These are phyloP conservation scores for Salix brachista DNA, from an alignment of 345 rosid species.

Conservation along the genomic window DNA sequence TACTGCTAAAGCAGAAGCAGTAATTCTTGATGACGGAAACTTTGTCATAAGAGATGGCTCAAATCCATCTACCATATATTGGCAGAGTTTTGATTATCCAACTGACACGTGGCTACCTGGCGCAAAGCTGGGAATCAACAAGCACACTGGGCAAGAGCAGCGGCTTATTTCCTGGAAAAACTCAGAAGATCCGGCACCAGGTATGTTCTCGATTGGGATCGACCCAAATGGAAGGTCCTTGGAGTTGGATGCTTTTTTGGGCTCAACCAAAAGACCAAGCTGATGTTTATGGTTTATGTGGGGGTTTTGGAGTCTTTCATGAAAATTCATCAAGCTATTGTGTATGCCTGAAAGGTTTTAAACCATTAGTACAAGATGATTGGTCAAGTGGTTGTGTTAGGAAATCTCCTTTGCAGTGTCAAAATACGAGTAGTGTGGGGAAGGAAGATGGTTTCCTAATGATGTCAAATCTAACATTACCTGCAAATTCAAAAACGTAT, in stretches of 20 bases:
- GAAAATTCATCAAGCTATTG: neutral
- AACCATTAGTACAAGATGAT: neutral
- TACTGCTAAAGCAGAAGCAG: no score
- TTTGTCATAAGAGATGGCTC: no score
- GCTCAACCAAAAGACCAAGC: slow-evolving; percentile 10
- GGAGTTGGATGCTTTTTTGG: slow-evolving; percentile 26
- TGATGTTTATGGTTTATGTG: slow-evolving; percentile 22
- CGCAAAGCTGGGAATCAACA: no score
- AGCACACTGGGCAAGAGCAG: no score
- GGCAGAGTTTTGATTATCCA: no score
- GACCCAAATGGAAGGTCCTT: neutral
- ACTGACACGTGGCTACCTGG: no score
- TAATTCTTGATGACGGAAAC: no score
- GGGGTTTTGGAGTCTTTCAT: slow-evolving; percentile 17
- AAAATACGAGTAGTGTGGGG: neutral
- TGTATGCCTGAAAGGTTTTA: slow-evolving; percentile 10
- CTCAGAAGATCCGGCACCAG: no score
- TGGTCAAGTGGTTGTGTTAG: slow-evolving; percentile 24
- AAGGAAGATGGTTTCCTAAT: slow-evolving; percentile 9
- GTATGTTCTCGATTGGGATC: no score
- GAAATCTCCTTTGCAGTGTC: slow-evolving; percentile 7
- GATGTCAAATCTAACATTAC: neutral
- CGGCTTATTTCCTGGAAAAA: no score
- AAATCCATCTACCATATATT: no score
- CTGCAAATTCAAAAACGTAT: neutral